Base-by-base conservation (phyloP, 208 protist genomes). In the Angomonas desouzai region DNA sequence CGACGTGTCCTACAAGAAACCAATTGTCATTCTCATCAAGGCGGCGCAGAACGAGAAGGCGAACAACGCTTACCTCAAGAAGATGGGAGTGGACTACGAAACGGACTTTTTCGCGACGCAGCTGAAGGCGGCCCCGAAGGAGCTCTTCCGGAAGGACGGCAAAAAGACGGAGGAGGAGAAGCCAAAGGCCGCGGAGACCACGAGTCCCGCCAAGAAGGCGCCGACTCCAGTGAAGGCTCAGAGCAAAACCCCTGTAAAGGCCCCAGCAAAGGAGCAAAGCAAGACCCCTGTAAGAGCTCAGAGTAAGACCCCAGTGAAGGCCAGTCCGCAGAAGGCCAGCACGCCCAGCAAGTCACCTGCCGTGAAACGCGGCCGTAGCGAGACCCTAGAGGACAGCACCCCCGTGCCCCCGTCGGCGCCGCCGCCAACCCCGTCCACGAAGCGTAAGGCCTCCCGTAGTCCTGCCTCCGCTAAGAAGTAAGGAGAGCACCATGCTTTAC, bases 21-120 rank as follows among this genome's bases (percentile, higher is more conserved):
- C 74, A 1, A 68, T 91, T 0, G 85, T 62, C 2, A 45, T 85
- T 3, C 77, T 94, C 28, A 79, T 94, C 33, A 87, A 88, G 60
- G 82, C 80, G 16, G 74, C 82, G 16, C 70, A 74, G 10, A 79
- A 68, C n/a, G 89, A 94, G 73, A 68, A 68, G 68, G 55, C 56
- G 33, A 94, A 92, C 64, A 94, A 94, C 70, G 74, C 49, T 3
- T 76, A 89, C 53, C 75, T 94, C 23, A 72, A 81, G 67, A 47
- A 62, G 18, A 72, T 92, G 20, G 89, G 89, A 64, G 83, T 94
- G 62, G 68, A 85, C 70, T 94, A 79, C 62, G 56, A 51, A 18
- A 78, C 48, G 10, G 56, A 82, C 58, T 71, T 78, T 38, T 94
- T 92, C 71, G 58, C 38, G 22, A 53, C 74, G 33, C 89, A 94